Conservation (phyloP, 2,329 filamentous ascomycete species). For the Hawksworthiomyces lignivorus region DNA sequence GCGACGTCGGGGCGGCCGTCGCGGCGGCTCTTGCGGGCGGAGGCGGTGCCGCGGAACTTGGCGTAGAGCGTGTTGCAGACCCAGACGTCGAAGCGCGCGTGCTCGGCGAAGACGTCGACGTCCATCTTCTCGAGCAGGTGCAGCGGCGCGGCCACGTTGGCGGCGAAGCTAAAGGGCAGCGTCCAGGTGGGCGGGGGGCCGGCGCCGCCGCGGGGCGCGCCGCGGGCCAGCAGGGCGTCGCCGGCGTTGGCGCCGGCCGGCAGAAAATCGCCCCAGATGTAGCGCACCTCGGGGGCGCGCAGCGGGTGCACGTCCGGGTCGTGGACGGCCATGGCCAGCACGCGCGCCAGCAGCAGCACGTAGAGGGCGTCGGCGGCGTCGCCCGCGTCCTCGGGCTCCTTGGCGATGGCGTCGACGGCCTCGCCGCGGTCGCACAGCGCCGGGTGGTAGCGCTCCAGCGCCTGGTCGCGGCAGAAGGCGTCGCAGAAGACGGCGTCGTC, state of each 20-base stretch:
- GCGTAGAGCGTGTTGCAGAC: constrained; percentile 85
- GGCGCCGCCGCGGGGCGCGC: constrained; percentile 44
- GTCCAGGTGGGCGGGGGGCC: constrained; percentile 56
- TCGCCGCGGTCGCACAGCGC: constrained; percentile 60
- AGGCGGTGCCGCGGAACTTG: constrained; percentile 90
- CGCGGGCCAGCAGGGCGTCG: constrained; percentile 34
- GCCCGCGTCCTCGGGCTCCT: constrained; percentile 51
- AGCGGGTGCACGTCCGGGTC: constrained; percentile 55
- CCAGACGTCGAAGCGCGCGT: constrained; percentile 63
- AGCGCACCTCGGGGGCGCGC: constrained; percentile 56
- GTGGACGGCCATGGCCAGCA: constrained; percentile 55
- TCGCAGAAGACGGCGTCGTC: constrained; percentile 61
- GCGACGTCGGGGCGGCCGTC: constrained; percentile 84
- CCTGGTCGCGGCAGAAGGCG: constrained; percentile 48
- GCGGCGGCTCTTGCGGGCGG: constrained; percentile 66
- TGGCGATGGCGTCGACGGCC: constrained; percentile 57
- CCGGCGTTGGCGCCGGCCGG: constrained; percentile 42
- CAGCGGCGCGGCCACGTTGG: constrained; percentile 66
- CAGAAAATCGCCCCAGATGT: constrained; percentile 63
- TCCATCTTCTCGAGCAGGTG: constrained; percentile 81
- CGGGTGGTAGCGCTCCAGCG: constrained; percentile 54
- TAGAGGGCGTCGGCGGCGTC: constrained; percentile 56
- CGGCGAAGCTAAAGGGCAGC: constrained; percentile 69
- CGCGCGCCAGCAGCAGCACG: constrained; percentile 52
- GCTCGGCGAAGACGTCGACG: constrained; percentile 60